Evolutionary conservation across 176 grass and related monocot species (phyloP).

Genomic region (Lolium multiflorum): DNA sequence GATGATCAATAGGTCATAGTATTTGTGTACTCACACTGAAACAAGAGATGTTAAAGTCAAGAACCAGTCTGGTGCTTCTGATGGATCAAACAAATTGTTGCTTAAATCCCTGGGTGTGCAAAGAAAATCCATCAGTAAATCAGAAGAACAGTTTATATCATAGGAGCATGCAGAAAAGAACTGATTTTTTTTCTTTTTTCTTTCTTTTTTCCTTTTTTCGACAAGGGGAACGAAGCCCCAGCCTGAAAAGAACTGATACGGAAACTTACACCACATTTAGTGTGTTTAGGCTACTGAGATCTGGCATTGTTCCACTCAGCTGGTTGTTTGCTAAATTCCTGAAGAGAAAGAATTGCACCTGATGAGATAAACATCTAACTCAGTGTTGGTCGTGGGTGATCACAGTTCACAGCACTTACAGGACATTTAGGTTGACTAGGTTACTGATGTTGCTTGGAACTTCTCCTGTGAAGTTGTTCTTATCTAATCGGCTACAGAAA

Average conservation of each 20-base stretch:
- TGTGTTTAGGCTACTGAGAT: slow-evolving; percentile 57
- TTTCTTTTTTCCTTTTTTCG: too few species aligned
- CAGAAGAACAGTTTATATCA: slow-evolving; percentile 11
- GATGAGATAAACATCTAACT: slow-evolving; percentile 34
- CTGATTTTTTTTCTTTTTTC: too few species aligned
- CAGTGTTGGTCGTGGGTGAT: background rate
- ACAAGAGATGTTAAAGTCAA: slow-evolving; percentile 50
- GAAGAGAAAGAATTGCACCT: slow-evolving; percentile 36
- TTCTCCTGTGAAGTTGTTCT: slow-evolving; percentile 42
- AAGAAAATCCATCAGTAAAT: slow-evolving; percentile 12
- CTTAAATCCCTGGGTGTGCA: slow-evolving; percentile 70
- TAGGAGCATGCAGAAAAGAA: slow-evolving; percentile 26
- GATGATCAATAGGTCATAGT: slow-evolving; percentile 25
- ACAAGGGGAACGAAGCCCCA: too few species aligned
- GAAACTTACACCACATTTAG: slow-evolving; percentile 67
- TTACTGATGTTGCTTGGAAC: slow-evolving; percentile 52
- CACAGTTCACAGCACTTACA: slow-evolving; percentile 46
- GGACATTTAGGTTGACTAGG: slow-evolving; percentile 44
- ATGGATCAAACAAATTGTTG: slow-evolving; percentile 72
- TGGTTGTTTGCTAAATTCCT: slow-evolving; percentile 81
- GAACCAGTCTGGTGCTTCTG: slow-evolving; percentile 66
- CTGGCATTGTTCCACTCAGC: slow-evolving; percentile 55
- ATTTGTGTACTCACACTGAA: slow-evolving; percentile 68
- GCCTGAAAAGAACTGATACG: background rate
- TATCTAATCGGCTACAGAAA: slow-evolving; percentile 56